Evolutionary conservation across 352 stramenopile species (phyloP).

Genomic region (Globisporangium spinosum): DNA sequence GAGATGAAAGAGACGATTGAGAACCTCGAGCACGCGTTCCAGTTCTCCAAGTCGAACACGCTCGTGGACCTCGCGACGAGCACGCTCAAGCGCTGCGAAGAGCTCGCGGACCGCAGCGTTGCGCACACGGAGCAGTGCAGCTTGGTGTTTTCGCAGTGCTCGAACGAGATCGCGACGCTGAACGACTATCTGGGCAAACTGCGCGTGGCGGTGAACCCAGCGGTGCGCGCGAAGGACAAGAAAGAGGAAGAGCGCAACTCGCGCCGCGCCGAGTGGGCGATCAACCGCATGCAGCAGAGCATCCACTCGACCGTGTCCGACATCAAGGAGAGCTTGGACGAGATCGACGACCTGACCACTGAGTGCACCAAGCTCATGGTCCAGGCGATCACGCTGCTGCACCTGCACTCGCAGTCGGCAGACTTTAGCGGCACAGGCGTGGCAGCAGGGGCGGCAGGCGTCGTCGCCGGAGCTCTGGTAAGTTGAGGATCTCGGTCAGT

Average conservation of each 20-base stretch:
- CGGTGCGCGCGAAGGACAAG: constrained; percentile 49
- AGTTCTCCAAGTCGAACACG: constrained; percentile 72
- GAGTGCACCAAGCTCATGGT: constrained; percentile 87
- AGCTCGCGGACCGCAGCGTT: constrained; percentile 67
- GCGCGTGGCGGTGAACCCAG: constrained; percentile 54
- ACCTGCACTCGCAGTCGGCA: constrained; percentile 69
- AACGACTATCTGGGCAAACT: constrained; percentile 79
- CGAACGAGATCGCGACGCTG: constrained; percentile 74
- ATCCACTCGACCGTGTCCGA: constrained; percentile 56
- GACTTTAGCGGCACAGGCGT: constrained; percentile 87
- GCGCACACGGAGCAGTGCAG: constrained; percentile 73
- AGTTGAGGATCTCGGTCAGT: not conserved
- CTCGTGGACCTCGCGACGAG: constrained; percentile 70
- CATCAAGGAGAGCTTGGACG: constrained; percentile 71
- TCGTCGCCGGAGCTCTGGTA: constrained; percentile 81
- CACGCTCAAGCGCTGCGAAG: constrained; percentile 60
- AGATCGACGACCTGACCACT: constrained; percentile 75
- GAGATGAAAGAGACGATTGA: constrained; percentile 59
- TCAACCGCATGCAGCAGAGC: constrained; percentile 71
- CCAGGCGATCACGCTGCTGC: constrained; percentile 81
- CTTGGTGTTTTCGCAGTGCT: constrained; percentile 77
- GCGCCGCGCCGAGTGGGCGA: constrained; percentile 70
- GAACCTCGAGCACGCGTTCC: constrained; percentile 74
- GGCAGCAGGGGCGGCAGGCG: constrained; percentile 65
- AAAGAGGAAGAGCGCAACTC: constrained; percentile 68